Evolutionary conservation across 306 rosid species (phyloP).

Genomic region (Lathyrus aphaca): DNA sequence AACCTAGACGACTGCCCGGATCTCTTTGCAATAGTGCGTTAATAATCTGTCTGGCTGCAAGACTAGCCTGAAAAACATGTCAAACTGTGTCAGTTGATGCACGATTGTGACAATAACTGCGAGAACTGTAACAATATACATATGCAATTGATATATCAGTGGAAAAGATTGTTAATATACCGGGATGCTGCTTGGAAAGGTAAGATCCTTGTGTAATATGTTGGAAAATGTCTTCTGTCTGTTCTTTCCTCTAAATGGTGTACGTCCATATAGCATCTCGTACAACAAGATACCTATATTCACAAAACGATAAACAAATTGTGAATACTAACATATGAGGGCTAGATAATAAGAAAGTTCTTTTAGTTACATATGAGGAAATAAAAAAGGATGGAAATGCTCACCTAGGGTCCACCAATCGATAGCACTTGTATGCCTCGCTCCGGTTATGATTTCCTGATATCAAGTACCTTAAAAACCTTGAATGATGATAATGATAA

Average conservation of each 20-base stretch:
- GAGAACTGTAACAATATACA: not conserved
- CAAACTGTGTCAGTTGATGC: slow-evolving; percentile 32
- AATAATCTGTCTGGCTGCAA: slow-evolving; percentile 84
- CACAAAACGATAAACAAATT: slow-evolving; percentile 33
- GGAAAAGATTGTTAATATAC: slow-evolving; percentile 30
- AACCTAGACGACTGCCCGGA: slow-evolving; percentile 72
- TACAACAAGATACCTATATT: slow-evolving; percentile 81
- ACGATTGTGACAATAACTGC: slow-evolving; percentile 22
- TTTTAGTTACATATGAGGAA: not conserved
- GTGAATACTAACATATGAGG: not conserved
- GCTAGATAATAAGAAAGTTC: not conserved
- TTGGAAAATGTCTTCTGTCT: slow-evolving; percentile 89
- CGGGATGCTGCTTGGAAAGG: slow-evolving; percentile 91
- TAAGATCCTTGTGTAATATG: slow-evolving; percentile 87
- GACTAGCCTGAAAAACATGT: slow-evolving; percentile 71
- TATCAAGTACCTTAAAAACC: slow-evolving; percentile 50
- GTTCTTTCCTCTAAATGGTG: slow-evolving; percentile 92
- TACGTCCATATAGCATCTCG: slow-evolving; percentile 95
- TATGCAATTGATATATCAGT: not conserved
- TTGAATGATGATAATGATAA: slow-evolving; percentile 36
- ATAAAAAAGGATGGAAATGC: slow-evolving; percentile 36
- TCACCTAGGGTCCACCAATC: slow-evolving; percentile 99
- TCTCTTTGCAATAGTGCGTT: slow-evolving; percentile 91
- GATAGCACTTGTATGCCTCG: slow-evolving; percentile 81
- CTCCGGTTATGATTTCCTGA: slow-evolving; percentile 93